Conservation (phyloP, 2,329 filamentous ascomycete genomes). For the Allantophomopsis lycopodina region DNA sequence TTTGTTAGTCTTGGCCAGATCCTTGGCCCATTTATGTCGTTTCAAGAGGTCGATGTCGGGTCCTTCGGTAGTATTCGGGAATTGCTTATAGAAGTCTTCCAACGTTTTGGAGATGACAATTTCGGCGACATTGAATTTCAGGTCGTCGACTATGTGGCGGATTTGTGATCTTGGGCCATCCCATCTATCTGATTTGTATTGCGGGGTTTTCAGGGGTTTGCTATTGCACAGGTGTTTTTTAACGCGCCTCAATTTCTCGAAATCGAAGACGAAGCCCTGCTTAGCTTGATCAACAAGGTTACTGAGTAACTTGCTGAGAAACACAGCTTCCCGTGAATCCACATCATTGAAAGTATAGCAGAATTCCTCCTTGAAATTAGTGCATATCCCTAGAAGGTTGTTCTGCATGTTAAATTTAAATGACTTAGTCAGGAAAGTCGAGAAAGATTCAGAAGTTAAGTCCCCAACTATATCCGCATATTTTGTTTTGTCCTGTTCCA, state of each 20-base stretch:
- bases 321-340: slow-evolving; percentile 25
- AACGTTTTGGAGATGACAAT: slow-evolving; percentile 20
- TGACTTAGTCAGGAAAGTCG: slow-evolving; percentile 33
- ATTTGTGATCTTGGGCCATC: slow-evolving; percentile 5
- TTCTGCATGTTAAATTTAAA: slow-evolving; percentile 44
- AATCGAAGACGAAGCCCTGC: slow-evolving; percentile 35
- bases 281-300: slow-evolving; percentile 43
- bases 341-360: slow-evolving; percentile 45
- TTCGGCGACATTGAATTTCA: slow-evolving; percentile 41
- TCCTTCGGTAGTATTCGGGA: slow-evolving; percentile 2
- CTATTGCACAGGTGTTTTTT: slow-evolving; percentile 1
- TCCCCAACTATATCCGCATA: slow-evolving; percentile 12
- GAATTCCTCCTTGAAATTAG: slow-evolving; percentile 46
- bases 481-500: slow-evolving; percentile 31
- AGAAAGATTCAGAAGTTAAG: slow-evolving; percentile 3
- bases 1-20: slow-evolving; percentile 1
- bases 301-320: slow-evolving; percentile 36
- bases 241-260: slow-evolving; percentile 23
- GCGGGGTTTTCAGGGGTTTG: slow-evolving; percentile 19
- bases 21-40: slow-evolving; percentile 5
- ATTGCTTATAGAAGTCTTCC: slow-evolving; percentile 7
- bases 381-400: slow-evolving; percentile 48
- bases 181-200: slow-evolving; percentile 28
- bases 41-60: slow-evolving; percentile 13
- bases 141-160: slow-evolving; percentile 45